Conservation (phyloP, 805 yeast genomes). For the Ogataea nitratoaversa region DNA sequence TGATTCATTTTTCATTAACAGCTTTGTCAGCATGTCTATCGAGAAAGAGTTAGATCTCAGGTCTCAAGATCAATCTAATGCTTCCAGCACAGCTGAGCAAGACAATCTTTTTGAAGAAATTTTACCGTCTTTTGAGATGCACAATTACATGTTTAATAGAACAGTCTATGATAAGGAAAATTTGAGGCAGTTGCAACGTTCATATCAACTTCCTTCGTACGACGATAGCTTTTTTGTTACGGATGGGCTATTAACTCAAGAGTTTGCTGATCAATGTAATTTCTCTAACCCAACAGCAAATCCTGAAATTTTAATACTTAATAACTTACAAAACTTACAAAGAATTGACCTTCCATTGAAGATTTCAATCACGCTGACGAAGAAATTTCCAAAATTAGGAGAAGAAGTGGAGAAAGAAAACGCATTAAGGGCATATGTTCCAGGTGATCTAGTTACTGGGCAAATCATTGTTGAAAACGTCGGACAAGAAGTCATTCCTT, state of each 20-base stretch:
- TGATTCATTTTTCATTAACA: no score
- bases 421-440: constrained; percentile 49
- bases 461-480: constrained; percentile 39
- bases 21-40: no score
- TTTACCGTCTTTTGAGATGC: constrained; percentile 68
- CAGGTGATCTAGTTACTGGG: constrained; percentile 63
- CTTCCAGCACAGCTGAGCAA: neutral
- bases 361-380: constrained; percentile 33
- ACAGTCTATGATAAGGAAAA: constrained; percentile 14
- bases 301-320: constrained; percentile 18
- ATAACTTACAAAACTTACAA: constrained; percentile 19
- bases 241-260: no score
- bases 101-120: constrained; percentile 37
- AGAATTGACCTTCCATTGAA: constrained; percentile 19
- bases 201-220: constrained; percentile 23
- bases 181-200: neutral
- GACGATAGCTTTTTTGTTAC: constrained; percentile 1
- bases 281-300: constrained; percentile 5
- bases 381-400: constrained; percentile 33
- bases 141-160: constrained; percentile 36
- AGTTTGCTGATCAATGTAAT: no score
- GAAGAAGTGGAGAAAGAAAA: constrained; percentile 24
- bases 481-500: constrained; percentile 38
- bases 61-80: no score
- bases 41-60: no score